phyloP scores from a whole-genome alignment of 2,329 filamentous ascomycete genomes.

The Diaporthe velutina region DNA sequence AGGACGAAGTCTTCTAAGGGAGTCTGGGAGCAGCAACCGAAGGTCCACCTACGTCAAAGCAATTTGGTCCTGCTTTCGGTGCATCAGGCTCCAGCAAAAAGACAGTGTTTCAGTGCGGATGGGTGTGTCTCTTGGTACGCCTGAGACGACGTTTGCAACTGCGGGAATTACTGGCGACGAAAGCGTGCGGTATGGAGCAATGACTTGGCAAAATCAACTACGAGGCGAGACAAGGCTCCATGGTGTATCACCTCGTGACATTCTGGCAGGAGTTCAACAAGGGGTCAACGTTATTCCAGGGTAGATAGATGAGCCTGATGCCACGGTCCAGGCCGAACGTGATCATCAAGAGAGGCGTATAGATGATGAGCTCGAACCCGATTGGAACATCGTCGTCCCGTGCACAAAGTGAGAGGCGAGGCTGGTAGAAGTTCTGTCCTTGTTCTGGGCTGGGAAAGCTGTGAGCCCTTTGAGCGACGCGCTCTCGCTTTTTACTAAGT shows the following conservation, averaged over 20 bases:
- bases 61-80: background rate
- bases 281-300: background rate
- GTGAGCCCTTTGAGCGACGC: background rate
- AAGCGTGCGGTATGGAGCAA: no score
- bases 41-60: background rate
- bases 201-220: no score
- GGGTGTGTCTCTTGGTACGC: no score
- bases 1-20: slow-evolving; percentile 26
- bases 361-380: background rate
- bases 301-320: background rate
- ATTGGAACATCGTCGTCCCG: background rate
- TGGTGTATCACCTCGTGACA: background rate
- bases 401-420: background rate
- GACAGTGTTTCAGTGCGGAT: background rate
- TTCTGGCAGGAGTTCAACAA: no score
- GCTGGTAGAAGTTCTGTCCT: background rate
- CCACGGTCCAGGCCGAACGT: background rate
- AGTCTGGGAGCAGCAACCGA: accelerated
- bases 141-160: no score
- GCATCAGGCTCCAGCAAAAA: background rate
- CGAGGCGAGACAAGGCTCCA: no score
- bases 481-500: background rate
- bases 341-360: background rate
- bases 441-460: background rate
- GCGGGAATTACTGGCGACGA: no score